These are phyloP conservation scores for Myxozyma sirexii DNA, from an alignment of 805 yeast genomes.

Conservation along the genomic window DNA sequence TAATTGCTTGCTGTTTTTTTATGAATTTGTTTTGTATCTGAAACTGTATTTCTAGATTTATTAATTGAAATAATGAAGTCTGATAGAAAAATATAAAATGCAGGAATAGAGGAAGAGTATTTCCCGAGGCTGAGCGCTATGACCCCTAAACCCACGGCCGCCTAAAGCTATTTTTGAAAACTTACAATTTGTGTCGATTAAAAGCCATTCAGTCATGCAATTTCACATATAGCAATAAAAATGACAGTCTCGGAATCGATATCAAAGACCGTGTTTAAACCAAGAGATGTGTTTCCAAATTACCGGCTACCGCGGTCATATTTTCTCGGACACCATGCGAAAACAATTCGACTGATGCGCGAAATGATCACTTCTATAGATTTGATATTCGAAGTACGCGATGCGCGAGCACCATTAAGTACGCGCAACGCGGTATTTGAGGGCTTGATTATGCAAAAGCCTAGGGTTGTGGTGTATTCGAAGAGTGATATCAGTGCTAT, in stretches of 20 bases:
- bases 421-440: constrained; percentile 82
- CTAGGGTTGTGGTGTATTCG: constrained; percentile 69
- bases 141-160: neutral
- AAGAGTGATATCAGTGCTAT: constrained; percentile 67
- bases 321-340: constrained; percentile 88
- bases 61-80: neutral
- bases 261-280: constrained; percentile 50
- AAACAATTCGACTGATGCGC: constrained; percentile 69
- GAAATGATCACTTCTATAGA: constrained; percentile 78
- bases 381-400: constrained; percentile 80
- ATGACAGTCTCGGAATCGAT: constrained; percentile 1
- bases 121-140: too few species aligned
- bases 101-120: too few species aligned
- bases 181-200: too few species aligned
- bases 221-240: too few species aligned
- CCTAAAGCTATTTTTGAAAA: neutral
- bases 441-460: constrained; percentile 57
- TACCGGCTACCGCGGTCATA: constrained; percentile 58
- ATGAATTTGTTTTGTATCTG: neutral
- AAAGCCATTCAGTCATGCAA: neutral
- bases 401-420: constrained; percentile 84
- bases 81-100: neutral
- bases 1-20: neutral
- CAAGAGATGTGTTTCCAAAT: constrained; percentile 72
- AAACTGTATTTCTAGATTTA: constrained; percentile 2